These are phyloP conservation scores for Mucor mucedo DNA, from an alignment of 371 early-diverging fungal species.

Conservation along the genomic window DNA sequence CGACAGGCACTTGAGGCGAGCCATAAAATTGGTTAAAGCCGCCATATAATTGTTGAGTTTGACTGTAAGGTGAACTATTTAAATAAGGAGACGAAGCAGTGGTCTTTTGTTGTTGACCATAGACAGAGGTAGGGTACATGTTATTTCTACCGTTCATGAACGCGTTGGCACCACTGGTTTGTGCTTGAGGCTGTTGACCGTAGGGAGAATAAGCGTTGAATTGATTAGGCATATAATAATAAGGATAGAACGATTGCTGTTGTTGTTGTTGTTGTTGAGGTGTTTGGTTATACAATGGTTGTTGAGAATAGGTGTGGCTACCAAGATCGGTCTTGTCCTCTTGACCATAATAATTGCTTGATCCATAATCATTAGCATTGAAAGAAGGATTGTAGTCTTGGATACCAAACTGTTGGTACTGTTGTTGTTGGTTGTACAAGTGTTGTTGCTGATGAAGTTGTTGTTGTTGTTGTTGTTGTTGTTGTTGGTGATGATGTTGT, in stretches of 20 bases:
- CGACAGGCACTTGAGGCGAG: neutral
- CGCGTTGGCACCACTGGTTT: neutral
- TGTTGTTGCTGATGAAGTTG: conserved; percentile 21
- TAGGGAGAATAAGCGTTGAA: conserved; percentile 44
- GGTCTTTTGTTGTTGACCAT: conserved; percentile 15
- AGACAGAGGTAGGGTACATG: conserved; percentile 10
- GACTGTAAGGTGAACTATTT: neutral
- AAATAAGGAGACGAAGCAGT: neutral
- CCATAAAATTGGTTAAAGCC: conserved; percentile 7
- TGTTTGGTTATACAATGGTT: conserved; percentile 20
- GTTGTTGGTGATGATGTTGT: conserved; percentile 19
- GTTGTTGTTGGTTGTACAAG: conserved; percentile 31
- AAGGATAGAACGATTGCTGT: conserved; percentile 71
- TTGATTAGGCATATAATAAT: conserved; percentile 79
- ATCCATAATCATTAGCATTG: neutral
- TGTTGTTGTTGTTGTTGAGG: conserved; percentile 23
- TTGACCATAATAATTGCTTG: neutral
- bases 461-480: conserved; percentile 23
- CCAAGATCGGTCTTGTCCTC: neutral
- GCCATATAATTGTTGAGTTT: conserved; percentile 9
- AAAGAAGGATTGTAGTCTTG: conserved; percentile 8
- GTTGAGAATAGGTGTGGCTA: conserved; percentile 19
- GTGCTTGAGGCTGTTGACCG: neutral
- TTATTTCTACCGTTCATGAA: neutral
- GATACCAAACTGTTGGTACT: conserved; percentile 31